Evolutionary conservation across 2,329 filamentous ascomycete species (phyloP).

Genomic region (Colletotrichum sp.): DNA sequence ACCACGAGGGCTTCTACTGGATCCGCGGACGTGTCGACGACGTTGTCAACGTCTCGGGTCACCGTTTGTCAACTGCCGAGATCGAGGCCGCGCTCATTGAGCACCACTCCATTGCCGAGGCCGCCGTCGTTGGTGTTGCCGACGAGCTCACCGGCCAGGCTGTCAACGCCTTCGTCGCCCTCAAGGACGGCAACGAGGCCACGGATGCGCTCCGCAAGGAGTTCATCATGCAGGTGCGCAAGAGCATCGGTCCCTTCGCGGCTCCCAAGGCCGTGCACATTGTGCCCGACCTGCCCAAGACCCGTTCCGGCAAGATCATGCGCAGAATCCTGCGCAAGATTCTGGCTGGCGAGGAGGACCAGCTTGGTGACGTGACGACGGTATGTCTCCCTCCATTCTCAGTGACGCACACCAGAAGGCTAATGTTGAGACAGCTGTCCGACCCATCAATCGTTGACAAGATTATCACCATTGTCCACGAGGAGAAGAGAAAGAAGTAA

Average conservation of each 20-base stretch:
- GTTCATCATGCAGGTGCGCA: conserved; percentile 90
- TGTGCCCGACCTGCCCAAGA: conserved; percentile 95
- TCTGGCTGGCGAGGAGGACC: conserved; percentile 94
- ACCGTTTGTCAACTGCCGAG: conserved; percentile 94
- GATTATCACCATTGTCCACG: conserved; percentile 84
- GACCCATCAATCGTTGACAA: conserved; percentile 88
- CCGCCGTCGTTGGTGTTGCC: conserved; percentile 89
- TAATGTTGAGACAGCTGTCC: conserved; percentile 67
- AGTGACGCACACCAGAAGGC: background rate
- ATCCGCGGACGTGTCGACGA: conserved; percentile 98
- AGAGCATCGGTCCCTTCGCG: conserved; percentile 96
- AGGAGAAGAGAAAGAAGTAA: conserved; percentile 60
- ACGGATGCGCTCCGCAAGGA: conserved; percentile 89
- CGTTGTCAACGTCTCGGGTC: conserved; percentile 96
- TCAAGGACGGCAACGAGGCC: conserved; percentile 83
- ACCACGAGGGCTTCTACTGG: conserved; percentile 99
- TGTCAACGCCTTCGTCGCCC: conserved; percentile 93
- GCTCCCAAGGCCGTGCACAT: conserved; percentile 93
- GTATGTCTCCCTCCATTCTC: conserved; percentile 56
- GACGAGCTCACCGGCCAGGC: conserved; percentile 97
- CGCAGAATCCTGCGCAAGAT: conserved; percentile 96
- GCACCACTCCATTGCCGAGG: conserved; percentile 88
- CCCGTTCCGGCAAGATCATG: conserved; percentile 98
- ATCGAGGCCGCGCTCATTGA: conserved; percentile 97
- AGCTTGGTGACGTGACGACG: conserved; percentile 90